Conservation (phyloP, 352 stramenopile genomes). For the Globisporangium canariense region DNA sequence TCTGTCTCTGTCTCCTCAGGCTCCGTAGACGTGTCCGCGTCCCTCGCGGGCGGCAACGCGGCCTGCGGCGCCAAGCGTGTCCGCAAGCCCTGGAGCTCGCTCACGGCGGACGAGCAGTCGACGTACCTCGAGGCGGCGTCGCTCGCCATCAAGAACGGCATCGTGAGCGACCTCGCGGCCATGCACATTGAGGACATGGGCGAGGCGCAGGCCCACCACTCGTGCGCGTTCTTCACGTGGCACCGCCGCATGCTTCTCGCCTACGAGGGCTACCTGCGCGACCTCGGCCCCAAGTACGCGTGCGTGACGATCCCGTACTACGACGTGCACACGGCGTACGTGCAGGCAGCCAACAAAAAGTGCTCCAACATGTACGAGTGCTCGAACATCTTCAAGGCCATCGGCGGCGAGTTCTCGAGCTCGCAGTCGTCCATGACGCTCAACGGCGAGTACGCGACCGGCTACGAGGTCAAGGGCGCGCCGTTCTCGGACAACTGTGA, state of each 20-base stretch:
- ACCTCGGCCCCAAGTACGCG: conserved; percentile 46
- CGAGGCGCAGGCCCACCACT: conserved; percentile 47
- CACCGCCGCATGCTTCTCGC: conserved; percentile 58
- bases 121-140: conserved; percentile 54
- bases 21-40: not conserved
- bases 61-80: conserved; percentile 40
- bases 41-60: conserved; percentile 44
- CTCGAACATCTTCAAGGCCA: conserved; percentile 45
- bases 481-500: conserved; percentile 40
- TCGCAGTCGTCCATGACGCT: conserved; percentile 19
- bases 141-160: conserved; percentile 38
- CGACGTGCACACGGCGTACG: conserved; percentile 67
- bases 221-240: conserved; percentile 64
- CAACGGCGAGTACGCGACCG: conserved; percentile 29
- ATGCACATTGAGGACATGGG: conserved; percentile 45
- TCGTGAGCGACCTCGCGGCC: conserved; percentile 42
- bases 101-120: conserved; percentile 39
- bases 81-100: conserved; percentile 46
- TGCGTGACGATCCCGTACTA: conserved; percentile 78
- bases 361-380: conserved; percentile 64
- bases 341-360: conserved; percentile 36
- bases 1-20: not conserved
- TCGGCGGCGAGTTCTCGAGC: conserved; percentile 9
- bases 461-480: conserved; percentile 27
- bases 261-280: conserved; percentile 61